phyloP scores from a whole-genome alignment of 1,284 basidiomycete species.

The Cryptococcus neoformans region DNA sequence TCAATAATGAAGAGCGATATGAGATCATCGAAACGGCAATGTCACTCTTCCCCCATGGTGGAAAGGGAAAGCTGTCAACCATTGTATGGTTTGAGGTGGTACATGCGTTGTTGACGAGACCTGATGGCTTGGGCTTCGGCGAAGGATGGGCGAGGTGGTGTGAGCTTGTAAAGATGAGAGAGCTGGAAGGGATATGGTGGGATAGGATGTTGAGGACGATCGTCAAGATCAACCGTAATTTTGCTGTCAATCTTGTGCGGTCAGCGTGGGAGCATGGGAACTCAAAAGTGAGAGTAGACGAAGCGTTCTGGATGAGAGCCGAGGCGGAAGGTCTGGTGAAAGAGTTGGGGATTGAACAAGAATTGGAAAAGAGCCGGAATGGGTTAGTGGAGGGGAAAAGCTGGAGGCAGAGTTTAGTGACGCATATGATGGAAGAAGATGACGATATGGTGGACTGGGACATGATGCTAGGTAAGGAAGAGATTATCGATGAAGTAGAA shows the following conservation, averaged over 20 bases:
- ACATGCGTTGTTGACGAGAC: not conserved
- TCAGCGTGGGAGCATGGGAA: constrained; percentile 2
- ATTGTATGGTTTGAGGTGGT: constrained; percentile 12
- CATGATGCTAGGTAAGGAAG: not conserved
- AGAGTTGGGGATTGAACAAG: constrained; percentile 3
- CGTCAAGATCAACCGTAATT: not conserved
- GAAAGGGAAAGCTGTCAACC: constrained; percentile 1
- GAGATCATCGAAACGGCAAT: constrained; percentile 11
- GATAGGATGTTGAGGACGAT: constrained; percentile 7
- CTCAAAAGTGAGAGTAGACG: not conserved
- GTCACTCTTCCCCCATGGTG: constrained; percentile 9
- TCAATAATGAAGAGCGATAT: constrained; percentile 2
- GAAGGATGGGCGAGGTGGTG: constrained; percentile 11
- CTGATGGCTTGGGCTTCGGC: constrained; percentile 5
- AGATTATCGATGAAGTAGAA: not conserved
- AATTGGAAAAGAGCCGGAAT: not conserved
- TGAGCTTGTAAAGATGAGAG: not conserved
- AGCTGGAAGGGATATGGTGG: constrained; percentile 5
- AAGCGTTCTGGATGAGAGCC: constrained; percentile 12
- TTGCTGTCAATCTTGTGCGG: constrained; percentile 5
- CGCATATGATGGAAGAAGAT: not conserved
- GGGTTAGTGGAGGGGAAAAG: not conserved
- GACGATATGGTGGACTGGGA: not conserved
- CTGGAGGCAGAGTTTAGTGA: not conserved
- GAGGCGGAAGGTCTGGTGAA: constrained; percentile 4